Conservation (phyloP, 148 eudicot genomes). For the Rhododendron griersonianum region DNA sequence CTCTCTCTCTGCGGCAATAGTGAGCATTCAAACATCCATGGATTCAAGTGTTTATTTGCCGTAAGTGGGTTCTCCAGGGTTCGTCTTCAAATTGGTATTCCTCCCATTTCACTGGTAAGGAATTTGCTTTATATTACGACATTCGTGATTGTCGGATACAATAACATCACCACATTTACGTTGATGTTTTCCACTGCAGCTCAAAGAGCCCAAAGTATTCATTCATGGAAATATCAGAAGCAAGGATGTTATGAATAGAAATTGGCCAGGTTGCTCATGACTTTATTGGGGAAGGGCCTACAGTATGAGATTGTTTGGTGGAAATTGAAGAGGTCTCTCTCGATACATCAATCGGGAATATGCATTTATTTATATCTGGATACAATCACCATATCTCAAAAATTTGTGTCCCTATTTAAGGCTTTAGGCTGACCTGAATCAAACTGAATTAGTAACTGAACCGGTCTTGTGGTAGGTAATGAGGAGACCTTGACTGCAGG, state of each 20-base stretch:
- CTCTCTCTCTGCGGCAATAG: slow-evolving; percentile 22
- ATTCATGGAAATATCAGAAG: slow-evolving; percentile 44
- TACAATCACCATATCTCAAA: not conserved
- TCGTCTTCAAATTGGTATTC: slow-evolving; percentile 41
- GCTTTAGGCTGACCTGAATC: too few species aligned
- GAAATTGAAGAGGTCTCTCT: not conserved
- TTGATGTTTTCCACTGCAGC: slow-evolving; percentile 32
- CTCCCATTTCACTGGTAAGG: slow-evolving; percentile 66
- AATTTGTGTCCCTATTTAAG: not conserved
- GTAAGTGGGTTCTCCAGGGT: slow-evolving; percentile 57
- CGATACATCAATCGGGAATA: not conserved
- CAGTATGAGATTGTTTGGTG: not conserved
- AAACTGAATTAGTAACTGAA: too few species aligned
- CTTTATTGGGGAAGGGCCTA: not conserved
- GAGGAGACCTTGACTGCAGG: not conserved
- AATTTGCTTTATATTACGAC: not conserved
- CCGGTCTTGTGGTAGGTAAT: not conserved
- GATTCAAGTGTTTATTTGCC: slow-evolving; percentile 63
- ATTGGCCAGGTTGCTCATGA: slow-evolving; percentile 64
- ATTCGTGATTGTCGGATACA: not conserved
- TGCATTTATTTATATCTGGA: not conserved
- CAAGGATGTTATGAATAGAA: slow-evolving; percentile 32
- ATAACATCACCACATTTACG: not conserved
- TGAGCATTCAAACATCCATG: slow-evolving; percentile 50
- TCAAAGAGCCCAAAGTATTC: slow-evolving; percentile 66